Evolutionary conservation across 2,329 filamentous ascomycete species (phyloP), one percentile per base, ranked within the genome.

Genomic region (Trichoderma sp.): DNA sequence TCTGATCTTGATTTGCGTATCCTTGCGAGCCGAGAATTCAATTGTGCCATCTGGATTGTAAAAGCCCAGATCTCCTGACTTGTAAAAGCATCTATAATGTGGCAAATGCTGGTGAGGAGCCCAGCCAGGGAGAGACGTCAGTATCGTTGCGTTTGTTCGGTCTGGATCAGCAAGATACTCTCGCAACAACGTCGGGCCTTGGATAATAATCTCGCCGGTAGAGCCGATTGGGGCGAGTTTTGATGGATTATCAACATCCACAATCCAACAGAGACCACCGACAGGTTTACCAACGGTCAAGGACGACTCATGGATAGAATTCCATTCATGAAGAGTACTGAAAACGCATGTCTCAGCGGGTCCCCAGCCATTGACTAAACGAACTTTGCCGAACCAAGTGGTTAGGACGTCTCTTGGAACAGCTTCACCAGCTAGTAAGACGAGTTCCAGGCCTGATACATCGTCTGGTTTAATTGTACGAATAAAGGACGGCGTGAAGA

Each of bases 221-320:
- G 52, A 37, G 5, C 68, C 68, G 7, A 67, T 58, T 8, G 68
- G 68, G 21, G 68, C 24, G 8, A 69, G 68, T 53, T 21, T 53
- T 7, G 33, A 31, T 10, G 62, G 29, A n/a, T 69, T 35, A 14
- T 67, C 53, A 5, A 40, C 29, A 37, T 69, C 61, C 11, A 69
- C 68, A 58, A 69, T 67, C 68, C 68, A 69, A 31, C 67, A 69
- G n/a, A 64, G 21, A 56, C 67, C 67, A 21, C 67, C 67, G 1
- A 69, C 59, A 2, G 58, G 59, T 13, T 24, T 35, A 19, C 67
- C 67, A 5, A 69, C 31, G 8, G 67, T 69, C 7, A 65, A 52
- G 33, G 66, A 35, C 19, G 66, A 61, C 31, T 68, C 66, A 24
- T 58, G 7, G 5, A 59, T 13, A 6, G 40, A 55, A 52, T 24